These are phyloP conservation scores for Moesziomyces aphidis DNA, from an alignment of 1,284 basidiomycete species.

Conservation along the genomic window DNA sequence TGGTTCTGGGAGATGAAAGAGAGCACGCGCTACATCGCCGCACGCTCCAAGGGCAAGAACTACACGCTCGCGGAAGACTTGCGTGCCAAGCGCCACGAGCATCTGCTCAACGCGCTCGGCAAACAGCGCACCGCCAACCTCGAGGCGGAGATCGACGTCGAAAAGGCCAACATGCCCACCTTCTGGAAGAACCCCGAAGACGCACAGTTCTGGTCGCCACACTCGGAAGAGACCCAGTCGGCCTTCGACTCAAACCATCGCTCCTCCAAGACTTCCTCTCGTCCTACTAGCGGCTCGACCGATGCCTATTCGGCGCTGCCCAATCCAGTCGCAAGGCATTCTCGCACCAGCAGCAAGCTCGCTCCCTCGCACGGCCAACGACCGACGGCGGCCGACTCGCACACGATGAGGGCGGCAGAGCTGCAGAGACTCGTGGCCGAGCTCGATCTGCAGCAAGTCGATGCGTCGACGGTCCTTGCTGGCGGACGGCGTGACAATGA, in stretches of 20 bases:
- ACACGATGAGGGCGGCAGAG: constrained; percentile 18
- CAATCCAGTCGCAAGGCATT: background rate
- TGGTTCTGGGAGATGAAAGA: constrained; percentile 60
- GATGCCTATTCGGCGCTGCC: constrained; percentile 16
- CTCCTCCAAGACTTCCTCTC: background rate
- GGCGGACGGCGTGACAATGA: constrained; percentile 16
- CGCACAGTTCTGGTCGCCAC: constrained; percentile 11
- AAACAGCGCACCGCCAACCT: constrained; percentile 28
- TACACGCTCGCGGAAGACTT: constrained; percentile 55
- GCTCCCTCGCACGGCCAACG: background rate
- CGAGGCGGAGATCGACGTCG: constrained; percentile 43
- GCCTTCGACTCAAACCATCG: background rate
- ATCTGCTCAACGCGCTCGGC: constrained; percentile 52
- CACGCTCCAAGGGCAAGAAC: constrained; percentile 41
- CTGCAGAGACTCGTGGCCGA: constrained; percentile 37
- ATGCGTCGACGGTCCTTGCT: constrained; percentile 8
- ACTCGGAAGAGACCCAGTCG: constrained; percentile 2
- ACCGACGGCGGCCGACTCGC: constrained; percentile 7
- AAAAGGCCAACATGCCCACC: constrained; percentile 37
- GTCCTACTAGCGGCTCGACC: background rate
- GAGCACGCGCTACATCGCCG: constrained; percentile 44
- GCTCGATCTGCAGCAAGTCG: constrained; percentile 36
- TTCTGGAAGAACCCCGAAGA: constrained; percentile 46
- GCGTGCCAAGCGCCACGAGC: constrained; percentile 47
- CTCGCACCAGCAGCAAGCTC: constrained; percentile 4